Evolutionary conservation across 176 grass and related monocot genomes (phyloP), one percentile per base, ranked within the genome.

Genomic region (Oryza coarctata): DNA sequence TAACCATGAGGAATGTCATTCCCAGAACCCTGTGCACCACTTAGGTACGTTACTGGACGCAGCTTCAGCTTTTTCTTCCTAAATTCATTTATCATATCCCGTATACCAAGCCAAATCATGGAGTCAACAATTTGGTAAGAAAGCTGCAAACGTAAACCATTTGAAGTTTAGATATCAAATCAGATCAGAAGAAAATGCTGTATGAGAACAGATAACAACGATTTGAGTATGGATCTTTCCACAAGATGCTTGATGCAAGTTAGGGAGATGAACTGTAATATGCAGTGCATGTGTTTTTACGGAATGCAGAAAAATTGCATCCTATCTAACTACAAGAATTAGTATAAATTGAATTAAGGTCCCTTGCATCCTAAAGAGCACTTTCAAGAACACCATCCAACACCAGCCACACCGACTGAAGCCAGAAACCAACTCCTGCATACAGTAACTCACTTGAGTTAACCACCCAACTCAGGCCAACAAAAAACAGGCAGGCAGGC

Each of bases 101-200:
- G 83, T 82, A 99, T 99, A 44, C 96, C 96, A 77, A 99, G 90
- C 96, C 96, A 99, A 85, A 99, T 99, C 96, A 95, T 99, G 13
- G 91, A 93, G 70, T 99, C 96, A 38, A 99, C 93, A 82, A 95
- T 91, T 85, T 95, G 87, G 61, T 99, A 99, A 14, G 96, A 98
- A 83, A 98, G 85, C 96, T 99, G 88, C 58, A 91, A 88, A 60
- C 25, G 34, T 64, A 70, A 83, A 40, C 31, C 15, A 80, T 55
- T 64, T 67, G 20, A 33, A 83, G 65, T 4, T 44, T 39, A 83
- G 18, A 14, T 65, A 85, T 38, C 70, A 77, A 11, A 82, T 58
- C 52, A 83, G 22, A 47, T 45, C 17, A 14, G 33, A 3, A 63
- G 61, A 75, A 29, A n/a, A 71, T 71, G 31, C 5, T 60, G 34